These are phyloP conservation scores for Nitzschia sp. DNA, from an alignment of 108 stramenopile genomes.

Conservation along the genomic window DNA sequence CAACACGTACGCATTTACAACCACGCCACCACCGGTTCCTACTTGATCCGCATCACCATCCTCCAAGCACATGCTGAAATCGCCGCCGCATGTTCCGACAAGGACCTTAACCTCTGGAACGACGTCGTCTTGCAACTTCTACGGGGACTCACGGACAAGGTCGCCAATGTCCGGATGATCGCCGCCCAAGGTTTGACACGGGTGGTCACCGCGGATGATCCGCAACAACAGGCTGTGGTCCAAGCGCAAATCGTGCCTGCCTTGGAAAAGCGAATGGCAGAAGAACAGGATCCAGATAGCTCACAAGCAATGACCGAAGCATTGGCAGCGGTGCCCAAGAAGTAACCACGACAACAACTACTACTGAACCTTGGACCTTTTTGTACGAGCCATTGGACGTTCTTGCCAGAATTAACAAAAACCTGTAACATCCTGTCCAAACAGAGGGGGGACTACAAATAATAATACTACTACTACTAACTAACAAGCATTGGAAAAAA, in stretches of 20 bases:
- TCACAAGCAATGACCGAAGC: slow-evolving; percentile 26
- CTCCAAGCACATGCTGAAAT: slow-evolving; percentile 60
- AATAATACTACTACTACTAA: too few relatives aligned
- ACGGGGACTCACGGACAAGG: slow-evolving; percentile 70
- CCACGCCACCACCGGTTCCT: slow-evolving; percentile 51
- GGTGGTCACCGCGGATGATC: slow-evolving; percentile 36
- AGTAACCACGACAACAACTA: slow-evolving; percentile 22
- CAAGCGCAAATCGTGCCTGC: slow-evolving; percentile 40
- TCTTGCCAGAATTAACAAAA: neutral
- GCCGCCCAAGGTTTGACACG: slow-evolving; percentile 67
- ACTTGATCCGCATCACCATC: slow-evolving; percentile 82
- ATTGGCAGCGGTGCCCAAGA: slow-evolving; percentile 28
- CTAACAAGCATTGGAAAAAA: too few relatives aligned
- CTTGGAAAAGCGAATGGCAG: slow-evolving; percentile 40
- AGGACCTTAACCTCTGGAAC: slow-evolving; percentile 37
- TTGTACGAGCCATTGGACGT: neutral
- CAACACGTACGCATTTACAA: slow-evolving; percentile 73
- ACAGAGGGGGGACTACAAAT: too few relatives aligned
- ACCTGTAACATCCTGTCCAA: too few relatives aligned
- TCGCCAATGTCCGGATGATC: slow-evolving; percentile 87
- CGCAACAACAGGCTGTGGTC: slow-evolving; percentile 26
- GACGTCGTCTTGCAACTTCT: slow-evolving; percentile 52
- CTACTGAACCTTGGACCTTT: too few relatives aligned
- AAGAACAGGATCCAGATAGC: slow-evolving; percentile 48
- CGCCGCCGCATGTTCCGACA: slow-evolving; percentile 41